A percentile compares a stretch with the other conserved stretches of the same genome.
phyloP scores from a whole-genome alignment of 2,329 filamentous ascomycete species.

The Trichophaea hybrida region DNA sequence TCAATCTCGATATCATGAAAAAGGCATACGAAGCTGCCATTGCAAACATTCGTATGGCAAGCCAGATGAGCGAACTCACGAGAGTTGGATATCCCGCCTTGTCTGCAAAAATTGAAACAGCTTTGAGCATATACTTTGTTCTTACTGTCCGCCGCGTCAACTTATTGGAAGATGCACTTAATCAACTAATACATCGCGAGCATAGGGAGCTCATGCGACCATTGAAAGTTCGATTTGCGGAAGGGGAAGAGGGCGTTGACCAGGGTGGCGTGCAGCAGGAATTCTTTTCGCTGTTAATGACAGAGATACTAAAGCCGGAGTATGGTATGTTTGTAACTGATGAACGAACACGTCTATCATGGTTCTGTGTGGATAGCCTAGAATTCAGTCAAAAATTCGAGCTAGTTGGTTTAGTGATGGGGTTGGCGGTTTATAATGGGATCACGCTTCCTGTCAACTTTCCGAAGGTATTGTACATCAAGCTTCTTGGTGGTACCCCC shows the following conservation, averaged over 20 bases:
- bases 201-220: conserved; percentile 69
- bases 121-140: conserved; percentile 56
- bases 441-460: conserved; percentile 83
- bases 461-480: conserved; percentile 68
- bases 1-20: conserved; percentile 80
- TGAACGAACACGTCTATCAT: conserved; percentile 59
- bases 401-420: conserved; percentile 73
- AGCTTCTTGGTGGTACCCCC: conserved; percentile 51
- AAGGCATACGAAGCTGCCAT: conserved; percentile 56
- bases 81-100: conserved; percentile 24
- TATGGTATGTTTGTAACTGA: conserved; percentile 74
- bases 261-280: conserved; percentile 93
- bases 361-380: conserved; percentile 71
- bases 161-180: conserved; percentile 58
- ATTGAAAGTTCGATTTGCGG: conserved; percentile 73
- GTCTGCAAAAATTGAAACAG: conserved; percentile 39
- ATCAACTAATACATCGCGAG: conserved; percentile 81
- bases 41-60: conserved; percentile 35
- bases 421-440: conserved; percentile 83
- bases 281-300: conserved; percentile 75
- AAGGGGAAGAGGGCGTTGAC: conserved; percentile 75
- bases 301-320: conserved; percentile 61
- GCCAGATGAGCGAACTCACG: conserved; percentile 30
- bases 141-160: conserved; percentile 53
- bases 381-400: conserved; percentile 85